These are phyloP conservation scores for Fusarium sororula DNA, from an alignment of 2,329 filamentous ascomycete species.

Conservation along the genomic window DNA sequence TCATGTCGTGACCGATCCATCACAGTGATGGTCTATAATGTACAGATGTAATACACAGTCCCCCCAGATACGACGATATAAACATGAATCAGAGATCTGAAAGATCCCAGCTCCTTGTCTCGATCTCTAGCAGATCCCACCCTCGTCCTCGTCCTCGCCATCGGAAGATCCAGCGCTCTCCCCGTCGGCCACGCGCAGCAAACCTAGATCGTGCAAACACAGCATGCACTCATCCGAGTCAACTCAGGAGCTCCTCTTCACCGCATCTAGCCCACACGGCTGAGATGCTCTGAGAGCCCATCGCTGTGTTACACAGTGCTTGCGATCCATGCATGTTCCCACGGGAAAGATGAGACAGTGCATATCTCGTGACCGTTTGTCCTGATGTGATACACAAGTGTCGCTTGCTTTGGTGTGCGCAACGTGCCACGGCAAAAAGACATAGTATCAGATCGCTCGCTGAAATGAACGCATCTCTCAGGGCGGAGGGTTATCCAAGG, in stretches of 20 bases:
- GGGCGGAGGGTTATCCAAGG: constrained; percentile 33
- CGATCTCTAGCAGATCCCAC: constrained; percentile 21
- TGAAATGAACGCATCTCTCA: neutral
- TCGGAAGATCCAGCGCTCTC: constrained; percentile 34
- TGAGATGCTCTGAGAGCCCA: neutral
- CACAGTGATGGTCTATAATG: constrained; percentile 4
- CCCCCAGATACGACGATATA: neutral
- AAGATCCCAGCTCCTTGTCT: neutral
- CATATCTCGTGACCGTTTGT: constrained; percentile 19
- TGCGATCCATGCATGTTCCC: constrained; percentile 11
- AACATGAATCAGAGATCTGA: constrained; percentile 2
- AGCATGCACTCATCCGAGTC: constrained; percentile 21
- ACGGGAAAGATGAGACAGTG: constrained; percentile 1
- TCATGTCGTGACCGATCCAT: neutral
- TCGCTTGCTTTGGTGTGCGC: constrained; percentile 39
- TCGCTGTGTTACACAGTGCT: constrained; percentile 21
- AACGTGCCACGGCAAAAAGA: constrained; percentile 35
- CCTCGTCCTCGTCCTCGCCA: neutral
- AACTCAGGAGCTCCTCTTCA: constrained; percentile 18
- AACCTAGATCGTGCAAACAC: constrained; percentile 22
- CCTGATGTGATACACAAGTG: constrained; percentile 18
- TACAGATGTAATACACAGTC: constrained; percentile 10
- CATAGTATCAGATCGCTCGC: constrained; percentile 36
- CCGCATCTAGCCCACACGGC: constrained; percentile 19
- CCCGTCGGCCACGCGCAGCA: constrained; percentile 8